Conservation (phyloP, 305 asterid species). For the Solanum aculeatissimum region DNA sequence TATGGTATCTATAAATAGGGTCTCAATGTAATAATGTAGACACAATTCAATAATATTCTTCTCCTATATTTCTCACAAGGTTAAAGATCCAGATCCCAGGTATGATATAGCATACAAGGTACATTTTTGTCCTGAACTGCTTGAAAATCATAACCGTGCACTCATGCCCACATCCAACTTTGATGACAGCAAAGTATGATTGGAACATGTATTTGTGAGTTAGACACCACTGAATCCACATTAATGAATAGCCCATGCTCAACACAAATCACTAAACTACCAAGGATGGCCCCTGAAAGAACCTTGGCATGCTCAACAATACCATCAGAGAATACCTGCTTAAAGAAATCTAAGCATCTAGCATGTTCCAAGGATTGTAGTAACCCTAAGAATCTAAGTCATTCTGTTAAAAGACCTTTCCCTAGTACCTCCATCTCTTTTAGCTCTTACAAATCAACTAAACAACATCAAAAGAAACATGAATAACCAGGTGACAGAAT, state of each 20-base stretch:
- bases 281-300: background rate
- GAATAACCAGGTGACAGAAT: background rate
- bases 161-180: background rate
- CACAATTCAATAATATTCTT: no score
- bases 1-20: no score
- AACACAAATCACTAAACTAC: background rate
- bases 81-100: background rate
- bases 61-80: no score
- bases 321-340: background rate
- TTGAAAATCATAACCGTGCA: background rate
- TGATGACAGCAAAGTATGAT: background rate
- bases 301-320: background rate
- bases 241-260: background rate
- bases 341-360: background rate
- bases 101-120: background rate
- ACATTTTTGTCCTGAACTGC: background rate
- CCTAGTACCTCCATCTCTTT: background rate
- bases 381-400: background rate
- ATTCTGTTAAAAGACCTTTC: background rate
- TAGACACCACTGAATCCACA: background rate
- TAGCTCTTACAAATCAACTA: background rate
- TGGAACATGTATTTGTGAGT: background rate
- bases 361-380: background rate
- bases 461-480: background rate
- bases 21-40: no score